Conservation (phyloP, 306 rosid species). For the Rosa multiflora region DNA sequence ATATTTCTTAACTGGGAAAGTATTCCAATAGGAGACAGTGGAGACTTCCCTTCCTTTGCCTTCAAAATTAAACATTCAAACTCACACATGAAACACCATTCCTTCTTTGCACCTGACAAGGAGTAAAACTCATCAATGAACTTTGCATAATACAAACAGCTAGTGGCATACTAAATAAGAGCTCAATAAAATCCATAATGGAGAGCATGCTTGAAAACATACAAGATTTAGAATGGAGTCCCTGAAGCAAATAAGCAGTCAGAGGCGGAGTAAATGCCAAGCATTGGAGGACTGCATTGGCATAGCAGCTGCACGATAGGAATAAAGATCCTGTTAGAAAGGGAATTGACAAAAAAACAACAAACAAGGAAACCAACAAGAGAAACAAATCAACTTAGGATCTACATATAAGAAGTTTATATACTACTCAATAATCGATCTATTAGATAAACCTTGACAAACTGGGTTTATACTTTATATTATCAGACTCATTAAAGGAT, state of each 20-base stretch:
- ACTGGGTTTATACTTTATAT: neutral
- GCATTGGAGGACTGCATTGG: conserved; percentile 95
- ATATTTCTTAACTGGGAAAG: conserved; percentile 69
- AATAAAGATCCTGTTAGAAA: conserved; percentile 1
- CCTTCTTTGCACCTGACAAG: conserved; percentile 64
- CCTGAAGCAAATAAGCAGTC: conserved; percentile 89
- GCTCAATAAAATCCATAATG: conserved; percentile 14
- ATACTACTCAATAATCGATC: neutral
- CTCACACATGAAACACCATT: conserved; percentile 87
- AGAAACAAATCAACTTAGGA: neutral
- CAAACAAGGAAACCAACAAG: neutral
- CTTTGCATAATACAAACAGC: conserved; percentile 18
- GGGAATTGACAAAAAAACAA: neutral
- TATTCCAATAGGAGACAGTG: conserved; percentile 67
- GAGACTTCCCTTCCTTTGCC: conserved; percentile 65
- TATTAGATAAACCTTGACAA: neutral
- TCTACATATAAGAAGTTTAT: neutral
- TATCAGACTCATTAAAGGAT: neutral
- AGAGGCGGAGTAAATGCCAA: conserved; percentile 87
- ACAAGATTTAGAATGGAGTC: conserved; percentile 82
- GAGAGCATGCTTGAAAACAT: conserved; percentile 33
- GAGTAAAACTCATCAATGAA: conserved; percentile 18
- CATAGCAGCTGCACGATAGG: conserved; percentile 76
- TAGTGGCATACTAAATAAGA: conserved; percentile 11
- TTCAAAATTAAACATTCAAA: conserved; percentile 71